Evolutionary conservation across 768 basidiomycete genomes (phyloP).

Genomic region (Boletus edulis): DNA sequence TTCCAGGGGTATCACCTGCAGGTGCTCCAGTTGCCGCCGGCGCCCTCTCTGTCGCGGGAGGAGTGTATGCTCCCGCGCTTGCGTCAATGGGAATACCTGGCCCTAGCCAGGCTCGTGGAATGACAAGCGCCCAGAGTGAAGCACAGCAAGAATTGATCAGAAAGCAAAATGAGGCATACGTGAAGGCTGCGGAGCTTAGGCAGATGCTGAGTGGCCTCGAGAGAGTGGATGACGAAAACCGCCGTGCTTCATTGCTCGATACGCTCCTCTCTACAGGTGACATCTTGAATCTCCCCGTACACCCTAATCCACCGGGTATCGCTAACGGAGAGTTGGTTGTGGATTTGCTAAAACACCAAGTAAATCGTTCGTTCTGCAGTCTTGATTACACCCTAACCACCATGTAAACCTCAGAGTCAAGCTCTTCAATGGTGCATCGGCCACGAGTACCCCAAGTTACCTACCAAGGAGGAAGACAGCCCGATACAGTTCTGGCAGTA

Average conservation of each 20-base stretch:
- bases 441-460: constrained; percentile 74
- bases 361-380: constrained; percentile 18
- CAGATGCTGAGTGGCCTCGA: constrained; percentile 65
- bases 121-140: constrained; percentile 21
- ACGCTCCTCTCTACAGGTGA: constrained; percentile 67
- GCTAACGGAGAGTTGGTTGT: constrained; percentile 64
- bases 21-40: neutral
- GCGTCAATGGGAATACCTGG: constrained; percentile 19
- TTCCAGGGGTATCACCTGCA: constrained; percentile 22
- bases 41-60: neutral
- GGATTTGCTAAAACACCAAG: constrained; percentile 83
- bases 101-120: constrained; percentile 16
- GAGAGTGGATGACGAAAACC: constrained; percentile 74
- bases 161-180: constrained; percentile 41
- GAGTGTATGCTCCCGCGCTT: constrained; percentile 13
- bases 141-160: constrained; percentile 35
- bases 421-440: constrained; percentile 84
- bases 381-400: neutral
- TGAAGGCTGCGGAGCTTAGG: constrained; percentile 65
- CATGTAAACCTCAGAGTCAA: constrained; percentile 54
- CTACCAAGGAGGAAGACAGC: constrained; percentile 59
- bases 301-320: constrained; percentile 70
- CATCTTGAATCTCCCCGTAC: constrained; percentile 64
- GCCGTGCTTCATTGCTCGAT: constrained; percentile 70
- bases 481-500: constrained; percentile 92